These are phyloP conservation scores for Amaranthus cruentus DNA, from an alignment of 148 eudicot genomes.

Conservation along the genomic window DNA sequence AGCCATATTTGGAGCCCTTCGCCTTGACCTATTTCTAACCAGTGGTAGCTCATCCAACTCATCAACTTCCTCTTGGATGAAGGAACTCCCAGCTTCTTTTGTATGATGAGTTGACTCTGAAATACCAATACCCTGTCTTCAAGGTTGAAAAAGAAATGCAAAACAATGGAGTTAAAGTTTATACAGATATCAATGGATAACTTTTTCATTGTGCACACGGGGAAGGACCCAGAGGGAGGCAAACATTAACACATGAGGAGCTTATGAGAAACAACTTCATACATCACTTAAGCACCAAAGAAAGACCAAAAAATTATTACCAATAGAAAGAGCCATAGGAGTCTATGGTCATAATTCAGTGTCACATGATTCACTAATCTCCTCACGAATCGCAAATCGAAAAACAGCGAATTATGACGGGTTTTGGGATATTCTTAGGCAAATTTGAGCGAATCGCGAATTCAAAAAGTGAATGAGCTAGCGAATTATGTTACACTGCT, in stretches of 20 bases:
- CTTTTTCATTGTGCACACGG: background rate
- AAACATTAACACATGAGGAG: background rate
- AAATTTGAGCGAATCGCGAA: too few species aligned
- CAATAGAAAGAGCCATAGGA: too few species aligned
- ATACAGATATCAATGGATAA: background rate
- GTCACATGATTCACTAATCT: too few species aligned
- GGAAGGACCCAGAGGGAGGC: background rate
- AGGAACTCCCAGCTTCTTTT: slow-evolving; percentile 59
- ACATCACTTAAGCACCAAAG: too few species aligned
- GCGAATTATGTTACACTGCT: too few species aligned
- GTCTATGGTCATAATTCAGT: too few species aligned
- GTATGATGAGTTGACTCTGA: slow-evolving; percentile 33
- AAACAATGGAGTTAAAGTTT: slow-evolving; percentile 1
- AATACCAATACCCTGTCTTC: slow-evolving; percentile 22
- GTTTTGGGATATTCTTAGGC: too few species aligned
- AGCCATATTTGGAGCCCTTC: slow-evolving; percentile 33
- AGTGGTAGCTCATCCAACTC: slow-evolving; percentile 77
- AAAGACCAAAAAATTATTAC: too few species aligned
- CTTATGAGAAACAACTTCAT: too few species aligned
- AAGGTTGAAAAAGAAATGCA: background rate
- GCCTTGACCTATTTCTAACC: slow-evolving; percentile 74
- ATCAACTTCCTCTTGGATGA: slow-evolving; percentile 64
- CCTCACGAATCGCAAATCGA: too few species aligned
- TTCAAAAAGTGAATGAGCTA: too few species aligned
- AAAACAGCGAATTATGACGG: too few species aligned